Conservation (phyloP, 2,329 filamentous ascomycete species). For the Grosmannia clavigera region DNA sequence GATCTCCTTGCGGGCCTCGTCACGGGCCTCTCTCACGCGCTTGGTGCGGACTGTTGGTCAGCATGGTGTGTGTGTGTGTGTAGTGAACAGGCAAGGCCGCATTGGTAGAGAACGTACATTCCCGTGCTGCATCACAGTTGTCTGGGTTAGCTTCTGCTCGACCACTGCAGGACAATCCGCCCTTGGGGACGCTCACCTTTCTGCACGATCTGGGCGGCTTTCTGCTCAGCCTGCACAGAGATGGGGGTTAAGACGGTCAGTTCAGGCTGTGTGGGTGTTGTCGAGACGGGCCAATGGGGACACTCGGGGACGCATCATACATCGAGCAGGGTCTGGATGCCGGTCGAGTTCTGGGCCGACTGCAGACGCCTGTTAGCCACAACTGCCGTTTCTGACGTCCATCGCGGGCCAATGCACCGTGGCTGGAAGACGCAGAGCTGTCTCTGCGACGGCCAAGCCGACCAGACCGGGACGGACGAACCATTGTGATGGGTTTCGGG, state of each 20-base stretch:
- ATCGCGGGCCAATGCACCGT: background rate
- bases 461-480: background rate
- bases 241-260: background rate
- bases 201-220: constrained; percentile 98
- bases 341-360: constrained; percentile 97
- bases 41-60: constrained; percentile 67
- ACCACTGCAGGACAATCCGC: background rate
- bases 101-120: constrained; percentile 51
- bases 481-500: background rate
- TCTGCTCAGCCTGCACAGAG: constrained; percentile 68
- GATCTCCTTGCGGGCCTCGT: constrained; percentile 96
- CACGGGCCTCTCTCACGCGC: constrained; percentile 89
- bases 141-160: constrained; percentile 3
- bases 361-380: constrained; percentile 23
- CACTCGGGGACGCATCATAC: constrained; percentile 34
- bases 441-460: background rate
- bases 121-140: constrained; percentile 50
- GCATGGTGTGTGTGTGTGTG: background rate
- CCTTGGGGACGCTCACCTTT: constrained; percentile 50
- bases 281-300: background rate
- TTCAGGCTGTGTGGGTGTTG: no score
- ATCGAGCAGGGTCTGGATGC: constrained; percentile 97
- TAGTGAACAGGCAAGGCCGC: constrained; percentile 4
- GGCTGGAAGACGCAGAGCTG: background rate
- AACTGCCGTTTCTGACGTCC: background rate